Evolutionary conservation across 345 rosid genomes (phyloP).

Genomic region (Brassica rapa): DNA sequence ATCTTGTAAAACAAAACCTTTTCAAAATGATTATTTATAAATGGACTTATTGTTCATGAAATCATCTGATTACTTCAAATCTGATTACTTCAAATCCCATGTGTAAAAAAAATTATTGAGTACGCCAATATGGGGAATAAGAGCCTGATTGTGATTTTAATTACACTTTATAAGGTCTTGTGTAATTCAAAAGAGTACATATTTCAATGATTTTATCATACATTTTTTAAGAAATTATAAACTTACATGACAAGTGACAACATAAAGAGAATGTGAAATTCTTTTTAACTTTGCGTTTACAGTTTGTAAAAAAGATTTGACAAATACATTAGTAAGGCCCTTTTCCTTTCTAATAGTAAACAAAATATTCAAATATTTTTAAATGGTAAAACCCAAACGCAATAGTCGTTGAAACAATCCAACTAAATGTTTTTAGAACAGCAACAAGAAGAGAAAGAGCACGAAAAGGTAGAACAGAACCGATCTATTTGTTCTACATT

Average conservation of each 20-base stretch:
- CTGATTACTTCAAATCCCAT: background rate
- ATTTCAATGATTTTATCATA: background rate
- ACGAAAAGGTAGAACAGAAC: slow-evolving; percentile 3
- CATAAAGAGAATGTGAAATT: background rate
- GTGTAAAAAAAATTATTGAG: background rate
- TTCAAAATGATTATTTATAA: slow-evolving; percentile 19
- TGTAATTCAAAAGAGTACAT: background rate
- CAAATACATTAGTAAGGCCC: background rate
- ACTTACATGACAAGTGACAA: background rate
- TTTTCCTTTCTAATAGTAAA: background rate
- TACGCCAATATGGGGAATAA: background rate
- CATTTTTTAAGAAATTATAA: background rate
- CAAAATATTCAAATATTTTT: background rate
- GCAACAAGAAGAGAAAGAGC: slow-evolving; percentile 16
- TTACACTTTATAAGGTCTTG: background rate
- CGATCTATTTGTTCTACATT: slow-evolving; percentile 7
- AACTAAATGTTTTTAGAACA: slow-evolving; percentile 2
- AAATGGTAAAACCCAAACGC: background rate
- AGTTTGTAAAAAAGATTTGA: background rate
- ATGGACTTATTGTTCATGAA: slow-evolving; percentile 31
- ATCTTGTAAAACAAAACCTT: background rate
- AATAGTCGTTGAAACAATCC: background rate
- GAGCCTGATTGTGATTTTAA: background rate
- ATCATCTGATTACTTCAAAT: background rate
- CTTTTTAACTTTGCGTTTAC: background rate